phyloP scores from a whole-genome alignment of 768 basidiomycete genomes.

The Trametes punicea region DNA sequence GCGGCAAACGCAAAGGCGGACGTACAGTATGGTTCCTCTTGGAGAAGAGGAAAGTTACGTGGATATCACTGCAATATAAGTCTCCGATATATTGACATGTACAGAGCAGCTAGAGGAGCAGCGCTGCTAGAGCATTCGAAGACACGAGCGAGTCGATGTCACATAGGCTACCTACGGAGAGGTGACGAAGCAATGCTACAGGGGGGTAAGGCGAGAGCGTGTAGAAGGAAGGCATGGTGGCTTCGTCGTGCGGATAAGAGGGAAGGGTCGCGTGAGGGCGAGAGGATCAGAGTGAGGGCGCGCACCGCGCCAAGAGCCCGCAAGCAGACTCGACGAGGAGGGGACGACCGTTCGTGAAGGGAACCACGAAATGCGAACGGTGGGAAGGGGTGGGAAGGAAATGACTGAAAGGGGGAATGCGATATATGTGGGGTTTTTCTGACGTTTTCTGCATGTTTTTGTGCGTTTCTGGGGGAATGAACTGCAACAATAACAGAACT shows the following conservation, averaged over 20 bases:
- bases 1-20: too few species aligned
- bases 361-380: slow-evolving; percentile 28
- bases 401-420: slow-evolving; percentile 27
- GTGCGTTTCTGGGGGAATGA: slow-evolving; percentile 39
- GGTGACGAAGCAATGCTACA: slow-evolving; percentile 20
- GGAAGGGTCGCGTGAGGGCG: slow-evolving; percentile 10
- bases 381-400: slow-evolving; percentile 13
- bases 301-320: neutral
- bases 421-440: slow-evolving; percentile 38
- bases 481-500: slow-evolving; percentile 35
- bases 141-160: slow-evolving; percentile 20
- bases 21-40: too few species aligned
- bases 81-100: slow-evolving; percentile 20
- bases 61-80: slow-evolving; percentile 16
- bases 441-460: slow-evolving; percentile 47
- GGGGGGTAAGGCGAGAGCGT: neutral
- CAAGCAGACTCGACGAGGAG: slow-evolving; percentile 15
- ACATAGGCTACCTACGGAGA: slow-evolving; percentile 23
- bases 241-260: slow-evolving; percentile 17
- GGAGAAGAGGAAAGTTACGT: too few species aligned
- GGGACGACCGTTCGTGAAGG: slow-evolving; percentile 25
- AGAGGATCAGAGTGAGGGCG: slow-evolving; percentile 1
- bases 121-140: slow-evolving; percentile 14
- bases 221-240: slow-evolving; percentile 13
- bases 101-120: slow-evolving; percentile 14